Evolutionary conservation across 495 filamentous ascomycete species (phyloP).

Genomic region (Penicillium taxi): DNA sequence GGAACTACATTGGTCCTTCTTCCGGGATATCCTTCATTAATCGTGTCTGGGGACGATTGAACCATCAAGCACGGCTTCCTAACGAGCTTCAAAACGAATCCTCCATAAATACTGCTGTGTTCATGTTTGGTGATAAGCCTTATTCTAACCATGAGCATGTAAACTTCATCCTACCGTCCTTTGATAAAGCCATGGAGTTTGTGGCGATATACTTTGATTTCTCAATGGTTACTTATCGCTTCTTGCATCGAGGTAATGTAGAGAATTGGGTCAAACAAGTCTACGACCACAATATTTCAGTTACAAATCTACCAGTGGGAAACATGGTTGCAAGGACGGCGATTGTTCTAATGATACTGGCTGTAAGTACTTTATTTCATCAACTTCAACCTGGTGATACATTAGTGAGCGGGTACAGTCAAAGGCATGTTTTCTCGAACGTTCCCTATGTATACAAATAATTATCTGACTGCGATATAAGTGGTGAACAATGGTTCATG

Average conservation of each 20-base stretch:
- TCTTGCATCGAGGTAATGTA: slow-evolving; percentile 35
- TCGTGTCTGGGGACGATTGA: slow-evolving; percentile 37
- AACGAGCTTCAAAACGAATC: slow-evolving; percentile 29
- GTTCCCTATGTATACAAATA: background rate
- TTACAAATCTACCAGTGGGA: slow-evolving; percentile 29
- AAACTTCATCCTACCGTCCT: slow-evolving; percentile 27
- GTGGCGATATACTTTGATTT: slow-evolving; percentile 39
- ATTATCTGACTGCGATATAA: background rate
- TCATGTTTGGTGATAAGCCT: slow-evolving; percentile 41
- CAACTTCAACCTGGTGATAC: slow-evolving; percentile 20
- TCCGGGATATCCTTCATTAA: slow-evolving; percentile 42
- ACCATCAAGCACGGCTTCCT: slow-evolving; percentile 29
- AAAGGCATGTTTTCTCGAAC: slow-evolving; percentile 20
- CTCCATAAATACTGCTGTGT: slow-evolving; percentile 32
- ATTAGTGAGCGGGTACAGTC: slow-evolving; percentile 16
- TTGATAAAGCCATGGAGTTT: slow-evolving; percentile 29
- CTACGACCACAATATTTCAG: slow-evolving; percentile 29
- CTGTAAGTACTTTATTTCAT: slow-evolving; percentile 32
- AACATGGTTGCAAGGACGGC: slow-evolving; percentile 35
- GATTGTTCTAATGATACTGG: slow-evolving; percentile 39
- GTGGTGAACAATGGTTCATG: slow-evolving; percentile 37
- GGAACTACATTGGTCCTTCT: slow-evolving; percentile 40
- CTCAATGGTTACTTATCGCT: slow-evolving; percentile 43
- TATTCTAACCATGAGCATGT: slow-evolving; percentile 25
- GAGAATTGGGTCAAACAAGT: slow-evolving; percentile 33